phyloP scores from a whole-genome alignment of 192 early-diverging fungal genomes.

The Ramicandelaber brevisporus region DNA sequence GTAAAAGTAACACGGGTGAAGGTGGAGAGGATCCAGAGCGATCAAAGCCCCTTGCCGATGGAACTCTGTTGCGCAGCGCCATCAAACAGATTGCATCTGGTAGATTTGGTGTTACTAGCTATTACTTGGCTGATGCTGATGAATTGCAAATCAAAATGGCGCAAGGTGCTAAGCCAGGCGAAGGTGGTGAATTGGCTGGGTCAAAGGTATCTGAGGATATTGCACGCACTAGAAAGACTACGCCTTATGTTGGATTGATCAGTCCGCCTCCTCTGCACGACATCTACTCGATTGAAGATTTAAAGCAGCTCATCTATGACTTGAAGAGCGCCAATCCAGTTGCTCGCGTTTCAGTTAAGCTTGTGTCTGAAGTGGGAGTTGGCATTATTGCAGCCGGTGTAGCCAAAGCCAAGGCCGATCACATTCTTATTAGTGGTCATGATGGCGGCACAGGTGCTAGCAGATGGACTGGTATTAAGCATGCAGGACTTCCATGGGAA shows the following conservation, averaged over 20 bases:
- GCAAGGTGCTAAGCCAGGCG: slow-evolving; percentile 96
- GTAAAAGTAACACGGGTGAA: slow-evolving; percentile 97
- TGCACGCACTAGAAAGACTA: slow-evolving; percentile 75
- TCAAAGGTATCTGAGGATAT: slow-evolving; percentile 50
- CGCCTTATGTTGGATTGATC: slow-evolving; percentile 85
- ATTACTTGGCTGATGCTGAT: slow-evolving; percentile 81
- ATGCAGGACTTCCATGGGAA: slow-evolving; percentile 97
- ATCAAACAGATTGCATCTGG: slow-evolving; percentile 99
- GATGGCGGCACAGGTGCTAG: slow-evolving; percentile 97
- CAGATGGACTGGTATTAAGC: slow-evolving; percentile 95
- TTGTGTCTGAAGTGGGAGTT: slow-evolving; percentile 93
- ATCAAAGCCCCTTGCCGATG: slow-evolving; percentile 40
- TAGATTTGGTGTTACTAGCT: slow-evolving; percentile 90
- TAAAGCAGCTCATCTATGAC: slow-evolving; percentile 97
- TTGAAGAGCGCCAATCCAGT: slow-evolving; percentile 79
- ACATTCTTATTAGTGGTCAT: slow-evolving; percentile 83
- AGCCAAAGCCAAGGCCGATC: slow-evolving; percentile 89
- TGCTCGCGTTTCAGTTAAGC: slow-evolving; percentile 87
- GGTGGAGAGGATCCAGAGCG: slow-evolving; percentile 87
- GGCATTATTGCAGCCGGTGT: slow-evolving; percentile 94
- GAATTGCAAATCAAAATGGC: slow-evolving; percentile 99
- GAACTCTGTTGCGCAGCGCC: slow-evolving; percentile 62
- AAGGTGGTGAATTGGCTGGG: slow-evolving; percentile 70
- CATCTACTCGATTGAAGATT: slow-evolving; percentile 97
- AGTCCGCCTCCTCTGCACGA: slow-evolving; percentile 97